Evolutionary conservation across 1,284 basidiomycete genomes (phyloP), one percentile per base, ranked within the genome.

Genomic region (Coriolopsis trogii): DNA sequence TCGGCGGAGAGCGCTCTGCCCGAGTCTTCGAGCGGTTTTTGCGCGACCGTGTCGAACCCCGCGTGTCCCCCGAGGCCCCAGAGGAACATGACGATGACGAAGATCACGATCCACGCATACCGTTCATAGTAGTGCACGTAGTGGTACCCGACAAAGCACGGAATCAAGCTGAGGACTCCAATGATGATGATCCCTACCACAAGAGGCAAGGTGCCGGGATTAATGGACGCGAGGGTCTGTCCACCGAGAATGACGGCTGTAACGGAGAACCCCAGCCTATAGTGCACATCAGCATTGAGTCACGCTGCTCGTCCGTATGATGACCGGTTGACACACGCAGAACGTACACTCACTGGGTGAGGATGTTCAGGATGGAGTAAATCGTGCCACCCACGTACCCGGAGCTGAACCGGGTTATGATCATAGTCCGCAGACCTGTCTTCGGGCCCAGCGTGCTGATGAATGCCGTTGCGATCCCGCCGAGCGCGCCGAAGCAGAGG

Each of bases 381-480:
- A 86, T 71, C 8, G 72, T 74, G 1, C 79, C 76, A 10, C 82
- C 82, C 31, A 79, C 61, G 58, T 80, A 84, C 4, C 82, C 84
- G 3, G 80, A 80, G 48, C 77, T 78, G 59, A 76, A 84, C 1
- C 82, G 72, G 4, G 73, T 68, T 51, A 80, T 78, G 46, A 79
- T 63, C 80, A 88, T 86, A 0, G 84, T 85, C 5, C 85, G 73
- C 42, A 87, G 65, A 6, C 85, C 85, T 0, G 80, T 79, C 56
- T 72, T 68, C 1, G 84, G 83, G 0, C 85, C 85, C n/a, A 87
- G 73, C 1, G 74, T 81, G 12, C 82, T 78, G 42, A 83, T 76
- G 61, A 81, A 82, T 0, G 78, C 77, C 0, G 74, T 74, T 18
- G 70, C 51, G 41, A 73, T 44, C 7, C 67, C 67, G 4, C 77